Evolutionary conservation across 1,284 basidiomycete genomes (phyloP), one percentile per base, ranked within the genome.

Genomic region (Marasmius fiardii): DNA sequence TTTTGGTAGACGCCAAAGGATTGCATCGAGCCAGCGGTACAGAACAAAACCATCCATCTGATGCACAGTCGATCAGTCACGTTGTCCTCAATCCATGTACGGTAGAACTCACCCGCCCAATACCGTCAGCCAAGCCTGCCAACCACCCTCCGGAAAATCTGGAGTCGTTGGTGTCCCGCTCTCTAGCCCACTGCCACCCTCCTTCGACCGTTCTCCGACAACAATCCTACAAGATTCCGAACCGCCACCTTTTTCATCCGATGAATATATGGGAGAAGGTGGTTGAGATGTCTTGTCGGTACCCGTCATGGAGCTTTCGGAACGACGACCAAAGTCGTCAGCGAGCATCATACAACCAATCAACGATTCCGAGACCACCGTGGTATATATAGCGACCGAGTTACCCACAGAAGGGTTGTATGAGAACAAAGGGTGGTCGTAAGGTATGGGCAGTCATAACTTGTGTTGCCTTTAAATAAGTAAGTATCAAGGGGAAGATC

Each of bases 1-100:
- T 70, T 70, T 66, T 73, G 68, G 41, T 69, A 72, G 2, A 70
- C 71, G 11, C 69, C 71, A 34, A 68, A 72, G 4, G 69, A 63
- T 43, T 63, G 60, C 50, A 63, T 60, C 18, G 63, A 59, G 52
- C 55, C 66, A 59, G 58, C 63, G 10, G 56, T 60, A 45, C 39
- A 55, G 26, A 64, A 60, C 33, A 62, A 48, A 7, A 59, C 58
- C 24, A 58, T 45, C 41, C 37, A 59, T 16, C 54, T 49, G 31
- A 35, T 28, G 41, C 31, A 34, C n/a, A n/a, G n/a, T 18, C 2
- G 24, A 20, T 7, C 43, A 33, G 31, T 47, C 33, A 23, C 18
- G 10, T n/a, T 43, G 11, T 53, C 11, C 24, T 14, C 1, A 31
- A 11, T 21, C 21, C 8, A 26, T 3, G 7, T 10, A 39, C 14